A percentile compares a stretch with the other conserved stretches of the same genome.
These are phyloP conservation scores for Wickerhamomyces silvicola DNA, from an alignment of 805 yeast genomes.

Conservation along the genomic window DNA sequence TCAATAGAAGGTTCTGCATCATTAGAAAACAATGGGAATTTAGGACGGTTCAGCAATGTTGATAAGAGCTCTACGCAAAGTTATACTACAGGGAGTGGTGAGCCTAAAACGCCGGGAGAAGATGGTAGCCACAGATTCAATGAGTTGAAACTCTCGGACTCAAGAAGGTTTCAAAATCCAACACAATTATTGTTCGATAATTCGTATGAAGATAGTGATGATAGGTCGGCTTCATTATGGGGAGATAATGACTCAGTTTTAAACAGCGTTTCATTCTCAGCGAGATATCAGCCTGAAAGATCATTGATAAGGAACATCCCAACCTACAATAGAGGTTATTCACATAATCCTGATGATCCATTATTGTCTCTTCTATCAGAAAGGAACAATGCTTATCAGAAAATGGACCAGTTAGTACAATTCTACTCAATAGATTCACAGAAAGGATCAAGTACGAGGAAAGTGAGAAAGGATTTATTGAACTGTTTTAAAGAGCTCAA, in stretches of 20 bases:
- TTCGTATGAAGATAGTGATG: too few species aligned
- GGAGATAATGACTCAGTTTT: too few species aligned
- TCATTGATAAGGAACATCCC: slow-evolving; percentile 1
- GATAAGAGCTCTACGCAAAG: too few species aligned
- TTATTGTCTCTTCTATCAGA: slow-evolving; percentile 14
- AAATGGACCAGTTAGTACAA: slow-evolving; percentile 11
- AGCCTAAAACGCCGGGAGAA: slow-evolving; percentile 3
- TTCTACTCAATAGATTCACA: slow-evolving; percentile 23
- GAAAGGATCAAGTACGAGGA: slow-evolving; percentile 26
- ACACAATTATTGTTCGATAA: too few species aligned
- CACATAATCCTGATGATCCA: slow-evolving; percentile 4
- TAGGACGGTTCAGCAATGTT: background rate
- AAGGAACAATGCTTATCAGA: slow-evolving; percentile 12
- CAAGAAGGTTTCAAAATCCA: too few species aligned
- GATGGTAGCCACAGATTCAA: too few species aligned
- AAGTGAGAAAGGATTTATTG: slow-evolving; percentile 25
- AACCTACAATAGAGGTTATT: background rate
- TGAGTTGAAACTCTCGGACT: too few species aligned
- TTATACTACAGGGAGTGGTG: background rate
- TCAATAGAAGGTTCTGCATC: too few species aligned
- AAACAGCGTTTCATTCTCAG: too few species aligned
- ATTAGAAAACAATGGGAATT: background rate
- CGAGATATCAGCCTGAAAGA: too few species aligned
- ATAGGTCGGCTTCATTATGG: too few species aligned
- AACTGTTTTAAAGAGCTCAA: slow-evolving; percentile 29